Conservation (phyloP, 2,329 filamentous ascomycete genomes). For the Verruconis gallopava region DNA sequence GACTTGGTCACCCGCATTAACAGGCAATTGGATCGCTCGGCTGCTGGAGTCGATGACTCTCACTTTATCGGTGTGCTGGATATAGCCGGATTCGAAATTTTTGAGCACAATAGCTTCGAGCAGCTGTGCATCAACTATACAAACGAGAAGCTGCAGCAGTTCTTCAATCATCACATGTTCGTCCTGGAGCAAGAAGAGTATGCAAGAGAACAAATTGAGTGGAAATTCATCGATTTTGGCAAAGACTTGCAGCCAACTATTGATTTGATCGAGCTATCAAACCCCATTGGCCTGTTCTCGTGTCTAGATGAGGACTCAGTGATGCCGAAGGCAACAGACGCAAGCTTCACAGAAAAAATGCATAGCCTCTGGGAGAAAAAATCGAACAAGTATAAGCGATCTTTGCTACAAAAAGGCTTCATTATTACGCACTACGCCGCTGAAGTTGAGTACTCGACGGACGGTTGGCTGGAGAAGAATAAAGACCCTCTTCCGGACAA, state of each 20-base stretch:
- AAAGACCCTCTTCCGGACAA: conserved; percentile 98
- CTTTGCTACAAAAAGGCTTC: conserved; percentile 80
- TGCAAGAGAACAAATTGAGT: conserved; percentile 92
- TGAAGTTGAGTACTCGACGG: conserved; percentile 92
- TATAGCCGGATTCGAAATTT: conserved; percentile 98
- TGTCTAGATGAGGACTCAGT: conserved; percentile 96
- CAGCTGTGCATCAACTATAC: conserved; percentile 99
- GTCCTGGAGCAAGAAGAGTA: conserved; percentile 98
- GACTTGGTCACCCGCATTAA: conserved; percentile 90
- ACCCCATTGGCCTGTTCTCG: conserved; percentile 97
- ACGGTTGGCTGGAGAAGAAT: conserved; percentile 96
- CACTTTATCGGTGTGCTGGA: conserved; percentile 96
- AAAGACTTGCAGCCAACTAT: conserved; percentile 95
- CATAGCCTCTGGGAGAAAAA: conserved; percentile 95
- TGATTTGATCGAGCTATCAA: conserved; percentile 87
- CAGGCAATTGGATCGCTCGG: conserved; percentile 72
- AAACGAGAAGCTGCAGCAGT: conserved; percentile 97
- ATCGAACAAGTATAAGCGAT: conserved; percentile 81
- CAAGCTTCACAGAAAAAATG: conserved; percentile 94
- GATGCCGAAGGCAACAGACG: conserved; percentile 97
- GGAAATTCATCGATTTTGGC: conserved; percentile 99
- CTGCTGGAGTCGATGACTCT: conserved; percentile 65
- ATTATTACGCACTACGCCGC: conserved; percentile 95
- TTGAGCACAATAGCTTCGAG: conserved; percentile 98
- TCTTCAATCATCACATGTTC: conserved; percentile 99